A percentile compares a stretch with the other conserved stretches of the same genome.
These are phyloP conservation scores for Acer saccharum DNA, from an alignment of 345 rosid genomes.

Conservation along the genomic window DNA sequence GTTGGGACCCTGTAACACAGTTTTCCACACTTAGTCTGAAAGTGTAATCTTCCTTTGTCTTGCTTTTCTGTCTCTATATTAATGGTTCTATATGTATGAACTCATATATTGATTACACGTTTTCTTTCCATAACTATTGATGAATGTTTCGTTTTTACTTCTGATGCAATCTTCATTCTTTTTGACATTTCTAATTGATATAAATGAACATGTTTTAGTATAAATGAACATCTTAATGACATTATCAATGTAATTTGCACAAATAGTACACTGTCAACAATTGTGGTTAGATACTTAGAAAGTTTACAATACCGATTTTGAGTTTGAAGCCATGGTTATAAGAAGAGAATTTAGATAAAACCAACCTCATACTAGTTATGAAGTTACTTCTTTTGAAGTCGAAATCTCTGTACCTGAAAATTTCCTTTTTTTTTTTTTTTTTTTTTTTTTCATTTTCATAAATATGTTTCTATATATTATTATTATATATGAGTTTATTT, in stretches of 20 bases:
- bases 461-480: too few species aligned
- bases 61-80: neutral
- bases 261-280: neutral
- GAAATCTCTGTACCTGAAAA: neutral
- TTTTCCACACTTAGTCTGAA: neutral
- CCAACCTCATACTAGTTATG: neutral
- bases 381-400: neutral
- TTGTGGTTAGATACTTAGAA: neutral
- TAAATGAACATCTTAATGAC: neutral
- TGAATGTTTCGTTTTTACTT: neutral
- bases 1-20: neutral
- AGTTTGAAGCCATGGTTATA: neutral
- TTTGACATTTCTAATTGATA: neutral
- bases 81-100: neutral
- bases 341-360: neutral
- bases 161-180: neutral
- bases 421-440: too few species aligned
- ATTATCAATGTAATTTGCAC: neutral
- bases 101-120: neutral
- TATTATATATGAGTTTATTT: too few species aligned
- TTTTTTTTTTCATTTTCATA: too few species aligned
- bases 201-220: neutral
- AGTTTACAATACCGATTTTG: neutral
- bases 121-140: neutral
- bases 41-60: neutral